Base-by-base conservation (phyloP, 1,284 basidiomycete species). In the Puccinia hordei region DNA sequence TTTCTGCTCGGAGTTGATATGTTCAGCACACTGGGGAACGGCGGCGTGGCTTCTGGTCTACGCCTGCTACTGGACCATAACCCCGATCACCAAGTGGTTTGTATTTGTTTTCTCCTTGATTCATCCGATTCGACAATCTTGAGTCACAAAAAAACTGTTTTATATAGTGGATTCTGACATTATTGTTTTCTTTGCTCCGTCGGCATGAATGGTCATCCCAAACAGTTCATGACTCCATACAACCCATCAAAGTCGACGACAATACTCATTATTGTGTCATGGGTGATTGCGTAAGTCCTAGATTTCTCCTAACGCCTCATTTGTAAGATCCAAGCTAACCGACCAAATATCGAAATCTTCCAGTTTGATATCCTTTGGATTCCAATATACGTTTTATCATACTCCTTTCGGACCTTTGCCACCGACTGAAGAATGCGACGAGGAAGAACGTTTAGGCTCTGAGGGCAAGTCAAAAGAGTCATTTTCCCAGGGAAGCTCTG, bases 391-490 rank as follows among this genome's bases (percentile, higher is more conserved):
- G 3, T 73, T 51, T 38, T 73, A 57, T 35, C 17, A 46, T 17
- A 53, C 35, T 13, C 71, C 71, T 15, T 73, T 73, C 51, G 71
- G 71, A n/a, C 71, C 71, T 38, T 55, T 73, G 41, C 44, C 35
- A 51, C 71, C 71, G 33, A 24, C 10, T n/a, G 49, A 22, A 73
- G 51, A 41, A 1, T 8, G 9, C 10, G 71, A 73, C n/a, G 71
- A 73, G 33, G 71, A 73, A n/a, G 44, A 73, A 73, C 44, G 71
- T 38, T 33, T 73, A 30, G 66, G 46, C 66, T 69, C 44, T 27
- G 66, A 49, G 46, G 46, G 66, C 41, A 69, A 69, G 30, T 2
- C 22, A 10, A 46, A 69, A 33, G 44, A 49, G 41, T 69, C 66
- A 9, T 53, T 73, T 35, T 73, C 49, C 17, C 53, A 73, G 19